Evolutionary conservation across 352 stramenopile genomes (phyloP), one percentile per base, ranked within the genome.

Genomic region (Phytophthora podocarpi): DNA sequence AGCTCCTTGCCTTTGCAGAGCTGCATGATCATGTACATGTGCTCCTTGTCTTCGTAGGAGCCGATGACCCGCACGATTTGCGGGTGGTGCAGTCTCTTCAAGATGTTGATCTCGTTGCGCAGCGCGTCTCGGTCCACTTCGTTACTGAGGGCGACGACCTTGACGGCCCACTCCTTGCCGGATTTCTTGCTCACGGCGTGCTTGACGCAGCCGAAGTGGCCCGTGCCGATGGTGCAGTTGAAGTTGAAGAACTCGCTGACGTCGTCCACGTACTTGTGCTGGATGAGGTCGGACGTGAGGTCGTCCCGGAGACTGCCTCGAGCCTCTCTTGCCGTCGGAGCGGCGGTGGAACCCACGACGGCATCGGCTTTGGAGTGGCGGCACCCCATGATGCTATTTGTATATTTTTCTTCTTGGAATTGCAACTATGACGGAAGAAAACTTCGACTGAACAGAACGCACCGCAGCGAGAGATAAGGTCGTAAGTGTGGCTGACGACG

Each of bases 21-120:
- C 64, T 95, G 80, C 79, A 91, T 92, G 62, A 91, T 74, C 82
- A 95, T 92, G 74, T 95, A 95, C 78, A 95, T 90, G 57, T 84
- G 75, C 51, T 90, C 62, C 42, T 72, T 73, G 64, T 93, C 84
- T 54, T 93, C 85, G 51, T 91, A 93, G 30, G 80, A 92, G 20
- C 72, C 76, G 30, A 90, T 82, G 41, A 93, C 78, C 34, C 80
- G 82, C 45, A 93, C 85, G 30, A 93, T 92, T 50, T 93, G 80
- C 39, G 85, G 85, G 58, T 93, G 85, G 49, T 92, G 85, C 35
- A 93, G 74, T 11, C 85, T 62, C 42, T 90, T 89, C 7, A 93
- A 41, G 37, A 93, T 91, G 63, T 80, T 80, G 43, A 92, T 83
- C 58, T 93, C 85, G 40, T 92, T 92, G 9, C 78, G 76, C 9